These are phyloP conservation scores for Kalmanozyma brasiliensis DNA, from an alignment of 1,284 basidiomycete genomes.

Conservation along the genomic window DNA sequence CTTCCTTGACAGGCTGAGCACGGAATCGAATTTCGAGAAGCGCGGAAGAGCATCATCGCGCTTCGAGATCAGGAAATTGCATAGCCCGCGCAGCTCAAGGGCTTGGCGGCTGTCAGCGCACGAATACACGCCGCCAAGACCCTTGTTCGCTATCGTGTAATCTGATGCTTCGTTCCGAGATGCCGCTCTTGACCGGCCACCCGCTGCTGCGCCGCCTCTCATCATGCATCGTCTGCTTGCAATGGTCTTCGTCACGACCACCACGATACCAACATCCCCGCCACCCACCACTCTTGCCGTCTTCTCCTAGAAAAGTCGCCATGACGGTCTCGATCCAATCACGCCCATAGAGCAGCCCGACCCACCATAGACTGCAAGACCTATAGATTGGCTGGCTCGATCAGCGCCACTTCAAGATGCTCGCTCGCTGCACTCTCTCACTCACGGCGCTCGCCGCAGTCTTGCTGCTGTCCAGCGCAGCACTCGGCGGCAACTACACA, in stretches of 20 bases:
- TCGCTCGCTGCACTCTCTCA: not conserved
- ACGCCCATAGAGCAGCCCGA: constrained; percentile 7
- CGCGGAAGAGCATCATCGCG: constrained; percentile 14
- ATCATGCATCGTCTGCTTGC: too few relatives aligned
- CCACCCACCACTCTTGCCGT: too few relatives aligned
- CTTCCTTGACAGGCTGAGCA: too few relatives aligned
- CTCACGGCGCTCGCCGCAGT: constrained; percentile 8
- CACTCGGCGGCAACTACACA: constrained; percentile 35
- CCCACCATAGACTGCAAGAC: not conserved
- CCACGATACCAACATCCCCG: not conserved
- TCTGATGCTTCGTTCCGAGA: constrained; percentile 8
- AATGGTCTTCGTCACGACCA: not conserved
- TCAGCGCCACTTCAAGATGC: not conserved
- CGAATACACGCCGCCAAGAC: constrained; percentile 14
- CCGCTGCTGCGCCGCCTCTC: too few relatives aligned
- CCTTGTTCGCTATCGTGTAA: constrained; percentile 20
- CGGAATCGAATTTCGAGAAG: too few relatives aligned
- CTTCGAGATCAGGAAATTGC: not conserved
- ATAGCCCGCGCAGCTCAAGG: not conserved
- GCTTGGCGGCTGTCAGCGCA: not conserved
- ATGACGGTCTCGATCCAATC: not conserved
- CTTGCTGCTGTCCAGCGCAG: constrained; percentile 15
- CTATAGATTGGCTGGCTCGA: not conserved
- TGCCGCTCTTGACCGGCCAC: constrained; percentile 17
- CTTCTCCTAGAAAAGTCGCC: not conserved